Conservation (phyloP, 108 stramenopile species). For the Cyclotella distinguenda region DNA sequence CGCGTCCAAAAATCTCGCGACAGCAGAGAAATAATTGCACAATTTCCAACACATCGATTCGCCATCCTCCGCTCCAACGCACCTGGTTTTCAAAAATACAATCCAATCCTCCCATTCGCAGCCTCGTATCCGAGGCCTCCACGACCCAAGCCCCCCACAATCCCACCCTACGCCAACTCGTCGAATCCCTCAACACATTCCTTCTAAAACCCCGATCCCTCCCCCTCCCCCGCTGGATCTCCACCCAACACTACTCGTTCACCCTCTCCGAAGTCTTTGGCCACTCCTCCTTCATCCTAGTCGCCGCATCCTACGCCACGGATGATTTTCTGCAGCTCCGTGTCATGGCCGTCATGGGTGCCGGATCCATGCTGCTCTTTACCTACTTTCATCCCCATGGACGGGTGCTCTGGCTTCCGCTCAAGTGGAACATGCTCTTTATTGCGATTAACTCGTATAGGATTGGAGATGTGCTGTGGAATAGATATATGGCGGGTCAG, state of each 20-base stretch:
- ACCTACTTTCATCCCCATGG: slow-evolving; percentile 91
- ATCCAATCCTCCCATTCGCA: no score
- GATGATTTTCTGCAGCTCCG: slow-evolving; percentile 78
- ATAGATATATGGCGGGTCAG: slow-evolving; percentile 56
- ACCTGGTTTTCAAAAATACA: slow-evolving; percentile 9
- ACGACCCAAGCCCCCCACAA: slow-evolving; percentile 6
- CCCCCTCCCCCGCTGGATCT: slow-evolving; percentile 79
- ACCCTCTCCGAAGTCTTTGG: slow-evolving; percentile 74
- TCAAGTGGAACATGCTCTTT: slow-evolving; percentile 84
- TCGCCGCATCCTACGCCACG: slow-evolving; percentile 72
- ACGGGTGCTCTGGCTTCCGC: slow-evolving; percentile 79
- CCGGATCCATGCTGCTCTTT: slow-evolving; percentile 76
- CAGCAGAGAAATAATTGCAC: not conserved
- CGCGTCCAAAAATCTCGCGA: not conserved
- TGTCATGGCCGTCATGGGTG: slow-evolving; percentile 73
- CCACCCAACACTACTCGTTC: slow-evolving; percentile 61
- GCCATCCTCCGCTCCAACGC: not conserved
- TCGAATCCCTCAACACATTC: slow-evolving; percentile 30
- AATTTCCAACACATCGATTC: not conserved
- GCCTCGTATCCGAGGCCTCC: slow-evolving; percentile 14
- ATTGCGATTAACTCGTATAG: slow-evolving; percentile 74
- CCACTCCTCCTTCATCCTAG: slow-evolving; percentile 78
- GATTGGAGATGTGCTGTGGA: slow-evolving; percentile 54
- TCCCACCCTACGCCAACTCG: slow-evolving; percentile 4
- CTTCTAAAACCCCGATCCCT: slow-evolving; percentile 59